These are phyloP conservation scores for Recurvomyces mirabilis DNA, from an alignment of 495 filamentous ascomycete genomes.

Conservation along the genomic window DNA sequence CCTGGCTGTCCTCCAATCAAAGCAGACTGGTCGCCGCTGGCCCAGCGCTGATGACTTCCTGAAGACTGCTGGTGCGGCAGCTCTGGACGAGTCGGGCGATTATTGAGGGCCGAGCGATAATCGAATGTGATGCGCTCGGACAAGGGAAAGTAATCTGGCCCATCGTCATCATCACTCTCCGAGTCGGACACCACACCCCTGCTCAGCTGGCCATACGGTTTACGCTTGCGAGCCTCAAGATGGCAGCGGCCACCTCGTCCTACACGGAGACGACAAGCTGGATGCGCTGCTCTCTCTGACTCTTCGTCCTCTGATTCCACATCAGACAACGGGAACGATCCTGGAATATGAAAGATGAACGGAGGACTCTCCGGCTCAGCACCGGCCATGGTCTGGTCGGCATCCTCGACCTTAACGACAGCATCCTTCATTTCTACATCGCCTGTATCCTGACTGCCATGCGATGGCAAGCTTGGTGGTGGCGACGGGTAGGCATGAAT, in stretches of 20 bases:
- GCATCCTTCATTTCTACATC: constrained; percentile 16
- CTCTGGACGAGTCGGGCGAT: constrained; percentile 5
- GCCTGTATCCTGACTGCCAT: constrained; percentile 5
- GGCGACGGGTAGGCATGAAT: constrained; percentile 14
- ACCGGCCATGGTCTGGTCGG: constrained; percentile 1
- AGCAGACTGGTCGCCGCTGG: constrained; percentile 1
- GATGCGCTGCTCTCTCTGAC: constrained; percentile 3
- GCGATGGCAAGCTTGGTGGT: constrained; percentile 18
- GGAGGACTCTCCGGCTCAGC: constrained; percentile 1
- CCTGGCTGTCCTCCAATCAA: too few species aligned
- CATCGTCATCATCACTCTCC: constrained; percentile 16
- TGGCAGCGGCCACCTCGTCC: constrained; percentile 18
- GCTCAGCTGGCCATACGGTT: constrained; percentile 2
- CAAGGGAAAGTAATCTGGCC: constrained; percentile 11
- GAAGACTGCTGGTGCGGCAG: constrained; percentile 1
- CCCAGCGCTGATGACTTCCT: background rate
- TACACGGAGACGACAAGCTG: constrained; percentile 15
- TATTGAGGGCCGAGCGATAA: constrained; percentile 10
- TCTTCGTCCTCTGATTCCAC: background rate
- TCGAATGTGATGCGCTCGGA: constrained; percentile 12
- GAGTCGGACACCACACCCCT: constrained; percentile 19
- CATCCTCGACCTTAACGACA: background rate
- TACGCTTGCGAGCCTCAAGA: constrained; percentile 11
- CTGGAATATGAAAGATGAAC: constrained; percentile 12
- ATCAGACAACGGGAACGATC: constrained; percentile 8